Evolutionary conservation across 2,329 filamentous ascomycete genomes (phyloP).

Genomic region (Exophiala dermatitidis): DNA sequence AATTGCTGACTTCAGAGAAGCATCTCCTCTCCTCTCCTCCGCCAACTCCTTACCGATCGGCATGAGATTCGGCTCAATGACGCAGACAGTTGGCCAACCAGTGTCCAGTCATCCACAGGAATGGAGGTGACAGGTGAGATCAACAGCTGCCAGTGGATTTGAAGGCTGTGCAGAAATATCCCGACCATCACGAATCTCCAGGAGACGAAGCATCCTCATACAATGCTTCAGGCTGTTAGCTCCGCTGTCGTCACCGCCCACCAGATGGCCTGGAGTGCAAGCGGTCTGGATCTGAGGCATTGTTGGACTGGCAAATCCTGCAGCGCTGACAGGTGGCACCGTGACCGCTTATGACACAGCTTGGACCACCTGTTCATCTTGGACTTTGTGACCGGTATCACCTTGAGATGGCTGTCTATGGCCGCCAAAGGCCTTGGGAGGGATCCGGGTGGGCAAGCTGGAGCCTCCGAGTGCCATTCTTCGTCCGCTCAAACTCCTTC

Average conservation of each 20-base stretch:
- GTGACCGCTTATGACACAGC: slow-evolving; percentile 15
- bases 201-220: neutral
- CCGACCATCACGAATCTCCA: neutral
- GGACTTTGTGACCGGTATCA: slow-evolving; percentile 10
- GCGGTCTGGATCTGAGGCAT: neutral
- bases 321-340: slow-evolving; percentile 20
- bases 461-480: neutral
- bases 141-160: too few species aligned
- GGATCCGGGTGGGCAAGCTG: neutral
- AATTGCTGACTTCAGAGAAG: too few species aligned
- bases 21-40: too few species aligned
- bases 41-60: too few species aligned
- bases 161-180: slow-evolving; percentile 4
- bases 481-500: neutral
- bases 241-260: neutral
- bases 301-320: slow-evolving; percentile 22
- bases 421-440: slow-evolving; percentile 1
- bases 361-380: slow-evolving; percentile 24
- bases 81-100: too few species aligned
- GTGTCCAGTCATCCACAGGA: too few species aligned
- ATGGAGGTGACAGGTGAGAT: too few species aligned
- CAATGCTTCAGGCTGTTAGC: neutral
- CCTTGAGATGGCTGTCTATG: slow-evolving; percentile 1
- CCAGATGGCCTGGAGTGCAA: neutral
- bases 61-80: too few species aligned